A percentile compares a stretch with the other conserved stretches of the same genome.
These are phyloP conservation scores for Ganoderma sinense DNA, from an alignment of 1,284 basidiomycete species.

Conservation along the genomic window DNA sequence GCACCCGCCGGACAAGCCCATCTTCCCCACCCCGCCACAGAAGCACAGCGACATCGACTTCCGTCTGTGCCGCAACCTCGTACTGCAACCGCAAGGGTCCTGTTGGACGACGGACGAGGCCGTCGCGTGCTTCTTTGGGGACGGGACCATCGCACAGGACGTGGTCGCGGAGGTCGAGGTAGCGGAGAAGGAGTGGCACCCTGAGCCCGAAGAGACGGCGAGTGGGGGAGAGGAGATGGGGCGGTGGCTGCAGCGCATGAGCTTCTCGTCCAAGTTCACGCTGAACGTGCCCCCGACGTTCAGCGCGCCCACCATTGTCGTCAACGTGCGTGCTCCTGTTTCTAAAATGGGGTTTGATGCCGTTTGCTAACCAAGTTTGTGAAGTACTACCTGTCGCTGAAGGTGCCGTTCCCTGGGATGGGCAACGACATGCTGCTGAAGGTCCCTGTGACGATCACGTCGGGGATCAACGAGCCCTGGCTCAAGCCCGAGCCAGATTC, in stretches of 20 bases:
- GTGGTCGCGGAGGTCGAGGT: not conserved
- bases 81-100: not conserved
- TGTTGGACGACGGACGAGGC: not conserved
- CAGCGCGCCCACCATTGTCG: not conserved
- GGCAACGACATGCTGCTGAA: not conserved
- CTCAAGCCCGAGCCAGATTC: not conserved
- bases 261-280: not conserved
- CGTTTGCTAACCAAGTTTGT: too few relatives aligned
- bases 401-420: not conserved
- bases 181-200: not conserved
- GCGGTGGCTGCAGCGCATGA: not conserved
- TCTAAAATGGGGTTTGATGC: too few relatives aligned
- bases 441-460: not conserved
- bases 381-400: not conserved
- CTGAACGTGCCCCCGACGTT: constrained; percentile 1
- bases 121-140: not conserved
- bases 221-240: not conserved
- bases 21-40: not conserved
- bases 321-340: not conserved
- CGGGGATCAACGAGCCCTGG: not conserved
- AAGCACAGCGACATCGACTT: not conserved
- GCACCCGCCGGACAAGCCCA: not conserved
- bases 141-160: not conserved
- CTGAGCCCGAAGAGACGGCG: not conserved
- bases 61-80: not conserved